Evolutionary conservation across 179 eudicot species (phyloP).

Genomic region (Kewa caespitosa): DNA sequence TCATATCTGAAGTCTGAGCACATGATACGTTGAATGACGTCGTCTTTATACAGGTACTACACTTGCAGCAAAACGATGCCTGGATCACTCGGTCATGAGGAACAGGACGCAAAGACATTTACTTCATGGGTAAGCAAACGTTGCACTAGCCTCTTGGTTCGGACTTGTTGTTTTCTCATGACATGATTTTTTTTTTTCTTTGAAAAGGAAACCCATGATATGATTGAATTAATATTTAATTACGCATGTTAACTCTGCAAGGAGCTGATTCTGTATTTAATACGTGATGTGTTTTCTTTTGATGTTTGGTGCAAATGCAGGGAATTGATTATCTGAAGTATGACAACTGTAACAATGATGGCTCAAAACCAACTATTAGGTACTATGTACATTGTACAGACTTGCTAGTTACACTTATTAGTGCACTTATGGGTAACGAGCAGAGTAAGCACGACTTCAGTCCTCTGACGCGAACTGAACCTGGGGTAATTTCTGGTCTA

Average conservation of each 20-base stretch:
- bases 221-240: too few species aligned
- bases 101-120: constrained; percentile 77
- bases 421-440: too few species aligned
- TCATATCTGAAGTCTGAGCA: background rate
- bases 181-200: too few species aligned
- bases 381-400: constrained; percentile 13
- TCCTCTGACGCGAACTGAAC: background rate
- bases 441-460: too few species aligned
- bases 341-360: constrained; percentile 72
- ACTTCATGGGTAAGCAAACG: constrained; percentile 76
- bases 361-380: constrained; percentile 65
- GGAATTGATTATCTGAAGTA: constrained; percentile 92
- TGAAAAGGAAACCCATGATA: too few species aligned
- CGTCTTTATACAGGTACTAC: constrained; percentile 34
- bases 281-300: too few species aligned
- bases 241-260: too few species aligned
- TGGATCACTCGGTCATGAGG: constrained; percentile 89
- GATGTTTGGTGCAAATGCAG: constrained; percentile 42
- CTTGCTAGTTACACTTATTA: background rate
- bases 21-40: background rate
- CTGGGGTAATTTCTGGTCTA: constrained; percentile 9
- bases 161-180: too few species aligned
- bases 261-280: too few species aligned
- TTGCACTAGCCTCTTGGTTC: background rate
- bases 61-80: constrained; percentile 88